Evolutionary conservation across 345 rosid genomes (phyloP).

Genomic region (Dovyalis caffra): DNA sequence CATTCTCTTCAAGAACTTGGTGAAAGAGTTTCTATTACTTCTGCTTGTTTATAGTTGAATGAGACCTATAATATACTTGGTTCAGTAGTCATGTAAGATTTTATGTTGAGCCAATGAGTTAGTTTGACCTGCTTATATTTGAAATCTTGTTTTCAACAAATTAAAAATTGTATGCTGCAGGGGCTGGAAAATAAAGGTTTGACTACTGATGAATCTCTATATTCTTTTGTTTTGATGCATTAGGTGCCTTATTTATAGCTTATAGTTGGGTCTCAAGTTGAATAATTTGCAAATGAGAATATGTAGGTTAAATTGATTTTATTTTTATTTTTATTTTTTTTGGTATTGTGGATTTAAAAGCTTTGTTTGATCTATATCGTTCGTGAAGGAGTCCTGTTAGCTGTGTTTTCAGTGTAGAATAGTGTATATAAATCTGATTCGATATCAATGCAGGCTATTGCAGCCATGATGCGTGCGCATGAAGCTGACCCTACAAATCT

Average conservation of each 20-base stretch:
- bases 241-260: not conserved
- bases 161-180: not conserved
- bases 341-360: not conserved
- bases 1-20: not conserved
- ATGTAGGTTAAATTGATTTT: not conserved
- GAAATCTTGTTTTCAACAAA: not conserved
- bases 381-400: not conserved
- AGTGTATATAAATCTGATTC: constrained; percentile 7
- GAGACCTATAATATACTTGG: not conserved
- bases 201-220: not conserved
- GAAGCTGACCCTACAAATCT: constrained; percentile 94
- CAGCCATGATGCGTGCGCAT: constrained; percentile 99
- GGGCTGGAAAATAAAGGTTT: not conserved
- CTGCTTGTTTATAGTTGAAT: not conserved
- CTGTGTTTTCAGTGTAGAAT: not conserved
- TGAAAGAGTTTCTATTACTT: not conserved
- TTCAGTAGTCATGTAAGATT: not conserved
- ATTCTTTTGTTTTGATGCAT: not conserved
- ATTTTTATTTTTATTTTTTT: not conserved
- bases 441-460: constrained; percentile 76
- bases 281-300: not conserved
- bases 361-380: not conserved
- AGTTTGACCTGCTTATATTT: not conserved
- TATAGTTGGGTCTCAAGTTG: not conserved
- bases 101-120: not conserved